phyloP scores from a whole-genome alignment of 2,329 filamentous ascomycete species.

The Harringtonia aguacate region DNA sequence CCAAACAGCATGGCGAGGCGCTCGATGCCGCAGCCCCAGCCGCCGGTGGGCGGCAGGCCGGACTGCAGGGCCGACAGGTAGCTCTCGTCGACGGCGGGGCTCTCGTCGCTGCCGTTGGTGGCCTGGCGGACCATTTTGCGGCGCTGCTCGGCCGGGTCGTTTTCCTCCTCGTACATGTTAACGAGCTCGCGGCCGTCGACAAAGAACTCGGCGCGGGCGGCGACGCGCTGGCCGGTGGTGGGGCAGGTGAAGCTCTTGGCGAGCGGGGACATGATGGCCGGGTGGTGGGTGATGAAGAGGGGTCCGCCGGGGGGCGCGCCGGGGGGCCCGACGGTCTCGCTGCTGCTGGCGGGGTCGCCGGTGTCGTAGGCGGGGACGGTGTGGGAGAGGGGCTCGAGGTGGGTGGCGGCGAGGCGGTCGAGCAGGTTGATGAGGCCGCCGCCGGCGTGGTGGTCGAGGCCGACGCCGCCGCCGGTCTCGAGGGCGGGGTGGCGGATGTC shows the following conservation, averaged over 20 bases:
- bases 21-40: constrained; percentile 93
- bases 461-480: constrained; percentile 29
- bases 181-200: constrained; percentile 71
- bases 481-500: constrained; percentile 34
- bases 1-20: constrained; percentile 85
- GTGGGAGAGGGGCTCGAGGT: constrained; percentile 59
- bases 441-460: constrained; percentile 40
- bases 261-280: constrained; percentile 81
- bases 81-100: constrained; percentile 56
- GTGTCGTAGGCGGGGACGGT: too few relatives aligned
- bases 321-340: too few relatives aligned
- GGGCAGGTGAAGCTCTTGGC: constrained; percentile 75
- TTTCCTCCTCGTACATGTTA: constrained; percentile 98
- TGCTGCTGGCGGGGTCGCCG: too few relatives aligned
- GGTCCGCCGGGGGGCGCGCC: constrained; percentile 51
- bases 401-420: constrained; percentile 65
- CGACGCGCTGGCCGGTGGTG: constrained; percentile 57
- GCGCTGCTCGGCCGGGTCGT: constrained; percentile 77
- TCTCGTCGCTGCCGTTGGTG: constrained; percentile 33
- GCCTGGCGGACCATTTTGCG: constrained; percentile 61
- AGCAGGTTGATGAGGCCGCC: constrained; percentile 62
- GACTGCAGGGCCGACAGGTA: constrained; percentile 80
- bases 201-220: constrained; percentile 79
- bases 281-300: constrained; percentile 82
- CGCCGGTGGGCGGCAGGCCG: constrained; percentile 88